Conservation (phyloP, 768 basidiomycete genomes). For the Leccinum olivaceopallidum region DNA sequence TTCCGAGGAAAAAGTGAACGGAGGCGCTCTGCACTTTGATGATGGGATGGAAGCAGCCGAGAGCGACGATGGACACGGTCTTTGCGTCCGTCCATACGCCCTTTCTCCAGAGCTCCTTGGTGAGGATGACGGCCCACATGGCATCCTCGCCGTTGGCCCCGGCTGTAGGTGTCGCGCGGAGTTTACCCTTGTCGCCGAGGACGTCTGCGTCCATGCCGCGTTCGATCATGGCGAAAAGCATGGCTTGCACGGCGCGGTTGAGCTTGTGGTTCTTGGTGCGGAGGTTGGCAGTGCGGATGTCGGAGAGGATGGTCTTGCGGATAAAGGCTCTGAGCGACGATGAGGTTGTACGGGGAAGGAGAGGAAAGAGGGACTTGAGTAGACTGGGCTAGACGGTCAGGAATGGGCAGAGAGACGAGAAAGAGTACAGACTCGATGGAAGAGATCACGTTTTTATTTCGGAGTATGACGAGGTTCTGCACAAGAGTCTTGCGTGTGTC, state of each 20-base stretch:
- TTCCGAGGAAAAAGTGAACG: conserved; percentile 95
- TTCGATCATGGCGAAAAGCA: conserved; percentile 96
- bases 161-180: conserved; percentile 43
- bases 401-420: background rate
- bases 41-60: conserved; percentile 92
- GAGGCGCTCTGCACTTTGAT: conserved; percentile 94
- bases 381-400: conserved; percentile 51
- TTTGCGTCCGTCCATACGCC: conserved; percentile 92
- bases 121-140: conserved; percentile 95
- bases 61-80: conserved; percentile 86
- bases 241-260: conserved; percentile 92
- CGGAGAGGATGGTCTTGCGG: conserved; percentile 90
- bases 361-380: conserved; percentile 87
- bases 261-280: conserved; percentile 92
- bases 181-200: conserved; percentile 80
- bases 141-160: conserved; percentile 73
- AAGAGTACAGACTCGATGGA: conserved; percentile 77
- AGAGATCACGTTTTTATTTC: conserved; percentile 90
- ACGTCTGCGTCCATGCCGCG: conserved; percentile 84
- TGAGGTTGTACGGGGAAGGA: conserved; percentile 92
- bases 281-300: conserved; percentile 88
- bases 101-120: conserved; percentile 94
- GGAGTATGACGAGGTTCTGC: conserved; percentile 89
- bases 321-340: conserved; percentile 81
- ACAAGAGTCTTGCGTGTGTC: conserved; percentile 86